phyloP scores from a whole-genome alignment of 2,329 filamentous ascomycete genomes.

The Alternaria novae-zelandiae region DNA sequence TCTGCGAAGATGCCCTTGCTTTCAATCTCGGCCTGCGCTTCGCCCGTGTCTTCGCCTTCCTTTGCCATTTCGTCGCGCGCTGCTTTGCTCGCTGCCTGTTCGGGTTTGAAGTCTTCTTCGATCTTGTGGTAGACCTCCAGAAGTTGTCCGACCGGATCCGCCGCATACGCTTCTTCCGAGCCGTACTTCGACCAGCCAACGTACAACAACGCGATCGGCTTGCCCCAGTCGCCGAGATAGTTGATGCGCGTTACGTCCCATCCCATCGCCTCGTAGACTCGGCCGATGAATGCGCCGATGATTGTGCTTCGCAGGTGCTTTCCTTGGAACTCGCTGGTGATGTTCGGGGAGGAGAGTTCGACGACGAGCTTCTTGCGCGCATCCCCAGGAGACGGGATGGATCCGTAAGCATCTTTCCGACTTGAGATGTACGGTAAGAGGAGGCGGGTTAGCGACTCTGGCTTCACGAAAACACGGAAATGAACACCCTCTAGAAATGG shows the following conservation, averaged over 20 bases:
- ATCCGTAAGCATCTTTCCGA: too few relatives aligned
- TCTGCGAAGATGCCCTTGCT: constrained; percentile 40
- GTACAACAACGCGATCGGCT: constrained; percentile 67
- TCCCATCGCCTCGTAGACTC: constrained; percentile 64
- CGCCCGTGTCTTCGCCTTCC: constrained; percentile 56
- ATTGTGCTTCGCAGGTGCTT: constrained; percentile 72
- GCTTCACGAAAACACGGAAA: constrained; percentile 72
- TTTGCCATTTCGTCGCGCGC: constrained; percentile 58
- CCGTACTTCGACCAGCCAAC: constrained; percentile 72
- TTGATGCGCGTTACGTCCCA: constrained; percentile 70
- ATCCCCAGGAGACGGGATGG: too few relatives aligned
- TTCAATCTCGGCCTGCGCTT: constrained; percentile 38
- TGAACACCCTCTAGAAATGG: constrained; percentile 67
- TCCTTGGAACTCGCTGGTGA: constrained; percentile 73
- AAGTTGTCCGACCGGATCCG: constrained; percentile 73
- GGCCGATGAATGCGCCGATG: constrained; percentile 67
- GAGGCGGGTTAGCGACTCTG: constrained; percentile 62
- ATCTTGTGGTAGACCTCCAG: constrained; percentile 75
- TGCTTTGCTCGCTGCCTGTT: constrained; percentile 62
- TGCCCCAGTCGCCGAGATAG: constrained; percentile 74
- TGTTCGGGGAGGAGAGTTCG: constrained; percentile 78
- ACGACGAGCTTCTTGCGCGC: constrained; percentile 55
- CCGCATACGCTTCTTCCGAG: constrained; percentile 65
- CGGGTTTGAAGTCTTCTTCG: constrained; percentile 64
- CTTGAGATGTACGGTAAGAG: constrained; percentile 65